Evolutionary conservation across 306 rosid species (phyloP).

Genomic region (Citrullus colocynthis): DNA sequence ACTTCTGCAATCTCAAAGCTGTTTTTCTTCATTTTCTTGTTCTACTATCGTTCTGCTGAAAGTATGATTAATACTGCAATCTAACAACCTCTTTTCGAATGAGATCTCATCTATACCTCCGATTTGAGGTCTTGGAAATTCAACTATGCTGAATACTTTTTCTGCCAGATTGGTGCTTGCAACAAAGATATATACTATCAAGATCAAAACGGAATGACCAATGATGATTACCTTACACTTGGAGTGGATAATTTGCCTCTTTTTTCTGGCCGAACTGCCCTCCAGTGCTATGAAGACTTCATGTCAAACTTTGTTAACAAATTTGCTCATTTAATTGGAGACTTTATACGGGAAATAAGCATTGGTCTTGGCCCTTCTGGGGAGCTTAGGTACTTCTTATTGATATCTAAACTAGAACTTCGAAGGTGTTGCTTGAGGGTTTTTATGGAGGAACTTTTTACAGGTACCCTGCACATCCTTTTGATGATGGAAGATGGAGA

Average conservation of each 20-base stretch:
- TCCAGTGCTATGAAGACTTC: conserved; percentile 28
- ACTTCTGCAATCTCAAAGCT: background rate
- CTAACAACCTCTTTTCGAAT: background rate
- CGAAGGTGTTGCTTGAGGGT: background rate
- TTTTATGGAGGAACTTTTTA: background rate
- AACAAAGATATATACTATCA: conserved; percentile 25
- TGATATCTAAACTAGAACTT: conserved; percentile 1
- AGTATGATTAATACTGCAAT: background rate
- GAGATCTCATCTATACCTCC: background rate
- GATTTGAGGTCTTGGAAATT: background rate
- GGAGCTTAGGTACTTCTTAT: conserved; percentile 18
- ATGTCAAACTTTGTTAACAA: conserved; percentile 15
- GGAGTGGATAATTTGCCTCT: conserved; percentile 28
- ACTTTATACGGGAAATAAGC: conserved; percentile 23
- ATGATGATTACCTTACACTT: conserved; percentile 24
- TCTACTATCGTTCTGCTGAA: background rate
- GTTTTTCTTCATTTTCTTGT: background rate
- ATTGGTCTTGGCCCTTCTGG: conserved; percentile 31
- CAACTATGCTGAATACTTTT: background rate
- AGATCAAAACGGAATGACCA: conserved; percentile 25
- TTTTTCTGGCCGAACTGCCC: conserved; percentile 27
- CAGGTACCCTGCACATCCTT: conserved; percentile 34
- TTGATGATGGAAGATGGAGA: conserved; percentile 25
- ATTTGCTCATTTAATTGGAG: conserved; percentile 20
- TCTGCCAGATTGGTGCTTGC: conserved; percentile 20